A percentile compares a stretch with the other conserved stretches of the same genome.
phyloP scores from a whole-genome alignment of 345 rosid species.

The Eutrema japonicum region DNA sequence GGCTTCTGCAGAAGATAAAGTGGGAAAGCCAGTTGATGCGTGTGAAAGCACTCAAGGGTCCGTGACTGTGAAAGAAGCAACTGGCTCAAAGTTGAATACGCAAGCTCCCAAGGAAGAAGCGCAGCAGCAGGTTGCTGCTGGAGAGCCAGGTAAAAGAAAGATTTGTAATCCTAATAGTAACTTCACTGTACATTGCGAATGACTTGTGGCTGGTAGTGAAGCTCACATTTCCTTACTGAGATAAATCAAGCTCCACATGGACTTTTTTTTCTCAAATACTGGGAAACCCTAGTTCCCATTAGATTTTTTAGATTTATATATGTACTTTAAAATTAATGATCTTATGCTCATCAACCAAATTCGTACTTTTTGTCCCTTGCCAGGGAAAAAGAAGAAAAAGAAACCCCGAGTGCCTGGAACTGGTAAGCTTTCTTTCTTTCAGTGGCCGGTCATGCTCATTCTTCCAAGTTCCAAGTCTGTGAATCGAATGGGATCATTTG shows the following conservation, averaged over 20 bases:
- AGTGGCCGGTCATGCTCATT: background rate
- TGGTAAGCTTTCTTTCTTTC: constrained; percentile 36
- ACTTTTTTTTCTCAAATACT: background rate
- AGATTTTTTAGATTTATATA: constrained; percentile 4
- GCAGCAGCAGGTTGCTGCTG: constrained; percentile 66
- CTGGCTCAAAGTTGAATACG: constrained; percentile 68
- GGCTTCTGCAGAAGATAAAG: constrained; percentile 50
- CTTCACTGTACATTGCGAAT: background rate
- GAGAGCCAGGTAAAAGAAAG: constrained; percentile 66
- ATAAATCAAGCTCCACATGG: constrained; percentile 13
- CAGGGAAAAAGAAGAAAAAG: constrained; percentile 94
- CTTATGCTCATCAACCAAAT: background rate
- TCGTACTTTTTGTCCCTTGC: background rate
- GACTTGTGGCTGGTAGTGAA: constrained; percentile 19
- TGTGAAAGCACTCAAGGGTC: constrained; percentile 78
- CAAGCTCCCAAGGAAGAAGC: constrained; percentile 67
- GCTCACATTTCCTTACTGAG: background rate
- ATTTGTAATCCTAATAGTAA: background rate
- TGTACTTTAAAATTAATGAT: background rate
- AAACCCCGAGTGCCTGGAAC: constrained; percentile 44
- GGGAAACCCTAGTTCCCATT: background rate
- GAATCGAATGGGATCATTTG: background rate
- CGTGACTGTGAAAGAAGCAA: constrained; percentile 64
- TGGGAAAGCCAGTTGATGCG: constrained; percentile 54
- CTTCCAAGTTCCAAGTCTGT: background rate